phyloP scores from a whole-genome alignment of 1,284 basidiomycete genomes.

The Stygiomarasmius scandens region DNA sequence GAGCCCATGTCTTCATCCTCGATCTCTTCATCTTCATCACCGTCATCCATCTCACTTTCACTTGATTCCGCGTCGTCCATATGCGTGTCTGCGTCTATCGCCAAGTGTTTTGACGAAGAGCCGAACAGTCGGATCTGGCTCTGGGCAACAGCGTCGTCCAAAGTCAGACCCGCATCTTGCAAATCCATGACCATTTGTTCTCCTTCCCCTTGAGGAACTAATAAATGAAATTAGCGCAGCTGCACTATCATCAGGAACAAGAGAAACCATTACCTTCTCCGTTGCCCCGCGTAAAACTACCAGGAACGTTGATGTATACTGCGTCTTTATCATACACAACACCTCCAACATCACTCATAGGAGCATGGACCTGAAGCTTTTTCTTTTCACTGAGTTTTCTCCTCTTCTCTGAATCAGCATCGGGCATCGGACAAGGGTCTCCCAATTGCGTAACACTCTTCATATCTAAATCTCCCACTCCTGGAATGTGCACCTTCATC shows the following conservation, averaged over 20 bases:
- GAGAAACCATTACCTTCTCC: conserved; percentile 49
- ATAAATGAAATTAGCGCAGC: conserved; percentile 16
- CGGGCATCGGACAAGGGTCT: conserved; percentile 95
- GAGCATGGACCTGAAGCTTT: conserved; percentile 91
- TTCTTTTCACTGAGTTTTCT: conserved; percentile 95
- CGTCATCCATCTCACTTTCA: conserved; percentile 23
- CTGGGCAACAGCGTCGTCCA: conserved; percentile 82
- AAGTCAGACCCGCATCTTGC: conserved; percentile 83
- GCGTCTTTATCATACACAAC: conserved; percentile 99
- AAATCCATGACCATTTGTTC: conserved; percentile 97
- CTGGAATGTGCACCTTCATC: conserved; percentile 93
- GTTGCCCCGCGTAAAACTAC: conserved; percentile 83
- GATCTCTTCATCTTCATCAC: conserved; percentile 27
- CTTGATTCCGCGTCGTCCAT: conserved; percentile 34
- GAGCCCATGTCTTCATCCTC: conserved; percentile 31
- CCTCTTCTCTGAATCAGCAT: conserved; percentile 89
- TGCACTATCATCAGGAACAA: background rate
- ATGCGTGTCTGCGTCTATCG: conserved; percentile 32
- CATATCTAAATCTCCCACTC: conserved; percentile 87
- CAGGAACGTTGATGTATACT: conserved; percentile 97
- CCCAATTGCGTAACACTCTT: conserved; percentile 76
- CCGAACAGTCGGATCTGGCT: conserved; percentile 89
- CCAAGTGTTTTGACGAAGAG: conserved; percentile 69
- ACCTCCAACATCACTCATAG: conserved; percentile 98
- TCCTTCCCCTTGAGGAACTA: conserved; percentile 84